phyloP scores from a whole-genome alignment of 352 stramenopile species.

The Phytophthora sp. region DNA sequence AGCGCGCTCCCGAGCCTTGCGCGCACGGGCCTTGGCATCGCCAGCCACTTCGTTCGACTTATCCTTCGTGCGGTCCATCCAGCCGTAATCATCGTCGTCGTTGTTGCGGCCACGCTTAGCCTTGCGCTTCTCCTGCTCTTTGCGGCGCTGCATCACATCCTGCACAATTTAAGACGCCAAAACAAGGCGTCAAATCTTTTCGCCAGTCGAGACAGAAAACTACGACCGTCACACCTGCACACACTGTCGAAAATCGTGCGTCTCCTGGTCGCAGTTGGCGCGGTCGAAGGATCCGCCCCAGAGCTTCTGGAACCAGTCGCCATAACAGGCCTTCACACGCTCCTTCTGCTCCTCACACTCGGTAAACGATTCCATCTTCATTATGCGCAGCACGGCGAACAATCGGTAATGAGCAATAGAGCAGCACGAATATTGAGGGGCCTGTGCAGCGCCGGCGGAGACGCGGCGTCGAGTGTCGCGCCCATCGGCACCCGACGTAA shows the following conservation, averaged over 20 bases:
- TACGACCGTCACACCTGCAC: constrained; percentile 46
- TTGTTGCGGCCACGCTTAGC: neutral
- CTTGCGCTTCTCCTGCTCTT: constrained; percentile 36
- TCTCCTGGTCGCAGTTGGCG: constrained; percentile 73
- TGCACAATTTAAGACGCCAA: too few relatives aligned
- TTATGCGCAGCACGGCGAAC: constrained; percentile 18
- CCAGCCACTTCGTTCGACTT: constrained; percentile 38
- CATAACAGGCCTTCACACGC: constrained; percentile 82
- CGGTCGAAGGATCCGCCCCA: constrained; percentile 70
- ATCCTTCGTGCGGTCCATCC: constrained; percentile 61
- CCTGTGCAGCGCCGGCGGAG: constrained; percentile 1
- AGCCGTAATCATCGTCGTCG: constrained; percentile 39
- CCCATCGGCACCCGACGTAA: constrained; percentile 13
- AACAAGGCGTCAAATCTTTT: too few relatives aligned
- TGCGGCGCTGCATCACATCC: constrained; percentile 53
- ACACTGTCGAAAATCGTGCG: constrained; percentile 73
- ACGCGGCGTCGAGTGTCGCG: constrained; percentile 31
- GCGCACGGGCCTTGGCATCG: constrained; percentile 36
- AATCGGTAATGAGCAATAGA: constrained; percentile 33
- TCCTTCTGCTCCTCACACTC: constrained; percentile 84
- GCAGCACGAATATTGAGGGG: too few relatives aligned
- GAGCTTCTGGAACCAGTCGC: constrained; percentile 81
- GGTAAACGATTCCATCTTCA: constrained; percentile 47
- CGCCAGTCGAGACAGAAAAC: neutral
- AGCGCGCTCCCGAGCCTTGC: constrained; percentile 35